Base-by-base conservation (phyloP, 1,139 yeast species). In the Tardiomyces depauwii region DNA sequence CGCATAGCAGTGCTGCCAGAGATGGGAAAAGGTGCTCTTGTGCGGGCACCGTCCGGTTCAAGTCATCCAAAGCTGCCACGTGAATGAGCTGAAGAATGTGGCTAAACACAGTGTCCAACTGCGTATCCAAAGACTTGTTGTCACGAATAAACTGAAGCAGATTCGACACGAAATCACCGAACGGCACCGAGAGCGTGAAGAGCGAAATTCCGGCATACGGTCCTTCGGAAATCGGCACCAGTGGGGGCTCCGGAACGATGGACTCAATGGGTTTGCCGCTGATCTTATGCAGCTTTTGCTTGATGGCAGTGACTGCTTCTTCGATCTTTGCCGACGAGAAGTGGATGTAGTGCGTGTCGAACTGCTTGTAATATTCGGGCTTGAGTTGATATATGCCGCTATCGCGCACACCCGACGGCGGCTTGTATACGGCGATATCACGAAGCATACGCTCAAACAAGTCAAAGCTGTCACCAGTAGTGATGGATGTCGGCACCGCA, bases 321-420 rank as follows among this genome's bases (percentile, higher is more conserved):
- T 88, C 96, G 49, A 89, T 76, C 46, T 79, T 80, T 53, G 88
- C 87, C 0, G 93, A 68, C 0, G 85, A 70, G 55, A 83, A 83
- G 56, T 87, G 88, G 51, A 85, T 73, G 61, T 82, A 89, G 58
- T 80, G 89, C 0, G 96, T 95, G 58, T 89, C 89, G 27, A 89
- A 71, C 39, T 73, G 67, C 3, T 64, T 66, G 46, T 70, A 68
- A 51, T 68, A 74, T 49, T 77, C 76, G 2, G 77, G 77, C 55
- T 83, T 86, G 45, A 91, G 67, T 32, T 74, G 66, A 58, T 84
- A 89, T 9, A 73, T 64, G 1, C 96, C 96, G 30, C 75, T 70
- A 51, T 84, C 93, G 43, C 75, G 76, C 2, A 76, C 56, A 0
- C 82, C 78, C 12, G 67, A 66, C 0, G 96, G 95, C 0, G 85